phyloP scores from a whole-genome alignment of 2,329 filamentous ascomycete genomes.

The Bipolaris zeicola region DNA sequence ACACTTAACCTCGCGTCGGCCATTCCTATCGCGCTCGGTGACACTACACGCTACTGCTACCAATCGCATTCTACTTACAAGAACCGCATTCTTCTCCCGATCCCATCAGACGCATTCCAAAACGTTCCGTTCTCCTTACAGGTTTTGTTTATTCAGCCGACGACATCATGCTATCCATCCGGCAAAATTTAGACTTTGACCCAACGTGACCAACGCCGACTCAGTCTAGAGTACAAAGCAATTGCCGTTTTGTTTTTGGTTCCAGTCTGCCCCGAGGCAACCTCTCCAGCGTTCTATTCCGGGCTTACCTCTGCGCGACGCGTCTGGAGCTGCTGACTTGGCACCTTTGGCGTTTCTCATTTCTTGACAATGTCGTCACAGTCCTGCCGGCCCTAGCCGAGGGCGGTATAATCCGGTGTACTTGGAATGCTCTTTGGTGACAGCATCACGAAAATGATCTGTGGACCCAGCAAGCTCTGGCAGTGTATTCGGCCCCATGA shows the following conservation, averaged over 20 bases:
- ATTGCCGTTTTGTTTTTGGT: background rate
- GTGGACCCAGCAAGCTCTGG: conserved; percentile 48
- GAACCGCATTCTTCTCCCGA: background rate
- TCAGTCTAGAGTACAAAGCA: background rate
- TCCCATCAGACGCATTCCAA: background rate
- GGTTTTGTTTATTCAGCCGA: background rate
- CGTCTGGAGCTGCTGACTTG: conserved; percentile 15
- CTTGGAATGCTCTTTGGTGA: conserved; percentile 52
- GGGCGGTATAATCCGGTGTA: conserved; percentile 31
- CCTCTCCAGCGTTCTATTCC: background rate
- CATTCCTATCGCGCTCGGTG: background rate
- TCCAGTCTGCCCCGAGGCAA: background rate
- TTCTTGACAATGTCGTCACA: conserved; percentile 15
- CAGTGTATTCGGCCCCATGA: conserved; percentile 47
- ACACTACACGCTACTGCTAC: background rate
- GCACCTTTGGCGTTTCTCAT: conserved; percentile 25
- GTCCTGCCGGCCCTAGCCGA: conserved; percentile 15
- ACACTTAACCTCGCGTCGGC: background rate
- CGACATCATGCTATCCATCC: background rate
- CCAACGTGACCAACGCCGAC: background rate
- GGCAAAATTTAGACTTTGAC: background rate
- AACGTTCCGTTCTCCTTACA: background rate
- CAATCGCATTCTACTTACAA: background rate
- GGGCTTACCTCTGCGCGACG: background rate
- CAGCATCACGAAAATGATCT: conserved; percentile 53